phyloP scores from a whole-genome alignment of 2,329 filamentous ascomycete species.

The Aspergillus sp. region DNA sequence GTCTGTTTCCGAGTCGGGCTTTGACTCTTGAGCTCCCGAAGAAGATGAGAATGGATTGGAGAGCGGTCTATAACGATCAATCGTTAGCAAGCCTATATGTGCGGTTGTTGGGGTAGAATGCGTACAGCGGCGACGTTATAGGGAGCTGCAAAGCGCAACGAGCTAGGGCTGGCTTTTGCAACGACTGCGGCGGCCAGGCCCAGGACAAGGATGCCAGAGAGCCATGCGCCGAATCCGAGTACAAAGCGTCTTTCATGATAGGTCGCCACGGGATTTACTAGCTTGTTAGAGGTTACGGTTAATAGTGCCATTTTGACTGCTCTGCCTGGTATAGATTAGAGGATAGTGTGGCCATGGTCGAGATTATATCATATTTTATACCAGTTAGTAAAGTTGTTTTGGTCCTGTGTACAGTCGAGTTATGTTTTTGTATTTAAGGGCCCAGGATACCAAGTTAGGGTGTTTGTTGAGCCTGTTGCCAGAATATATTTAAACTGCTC shows the following conservation, averaged over 20 bases:
- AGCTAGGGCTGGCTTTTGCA: not conserved
- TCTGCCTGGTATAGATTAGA: not conserved
- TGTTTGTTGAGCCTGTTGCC: too few relatives aligned
- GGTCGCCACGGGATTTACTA: not conserved
- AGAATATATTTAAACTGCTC: too few relatives aligned
- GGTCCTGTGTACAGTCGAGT: not conserved
- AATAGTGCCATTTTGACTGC: not conserved
- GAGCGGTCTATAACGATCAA: not conserved
- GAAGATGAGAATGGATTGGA: conserved; percentile 3
- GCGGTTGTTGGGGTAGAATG: not conserved
- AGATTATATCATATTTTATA: too few relatives aligned
- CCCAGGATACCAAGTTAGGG: too few relatives aligned
- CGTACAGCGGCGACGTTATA: conserved; percentile 3
- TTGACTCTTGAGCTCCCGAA: not conserved
- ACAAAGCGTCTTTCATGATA: not conserved
- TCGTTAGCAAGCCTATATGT: not conserved
- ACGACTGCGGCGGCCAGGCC: conserved; percentile 1
- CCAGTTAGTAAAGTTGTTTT: too few relatives aligned
- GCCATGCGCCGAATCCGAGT: not conserved
- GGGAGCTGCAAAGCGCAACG: conserved; percentile 1
- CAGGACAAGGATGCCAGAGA: conserved; percentile 2
- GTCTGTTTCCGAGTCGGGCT: conserved; percentile 1
- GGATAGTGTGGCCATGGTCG: too few relatives aligned
- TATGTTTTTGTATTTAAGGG: not conserved
- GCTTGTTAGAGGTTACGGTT: not conserved